These are phyloP conservation scores for Torulaspora pretoriensis DNA, from an alignment of 1,139 yeast genomes.

Conservation along the genomic window DNA sequence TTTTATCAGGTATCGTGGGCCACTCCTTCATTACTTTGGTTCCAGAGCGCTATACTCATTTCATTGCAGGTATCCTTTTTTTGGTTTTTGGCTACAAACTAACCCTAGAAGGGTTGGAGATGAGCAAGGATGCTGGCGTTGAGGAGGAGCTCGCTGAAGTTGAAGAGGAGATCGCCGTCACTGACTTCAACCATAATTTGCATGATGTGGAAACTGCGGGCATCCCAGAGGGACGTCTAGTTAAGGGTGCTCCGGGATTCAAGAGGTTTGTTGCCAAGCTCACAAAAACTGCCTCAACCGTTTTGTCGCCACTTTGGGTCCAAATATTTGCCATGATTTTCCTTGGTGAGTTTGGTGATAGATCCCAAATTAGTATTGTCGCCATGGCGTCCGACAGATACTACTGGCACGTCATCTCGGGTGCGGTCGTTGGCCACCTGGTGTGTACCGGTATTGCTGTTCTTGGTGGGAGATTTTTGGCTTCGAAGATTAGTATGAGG, in stretches of 20 bases:
- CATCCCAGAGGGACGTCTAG: constrained; percentile 14
- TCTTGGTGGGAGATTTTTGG: constrained; percentile 84
- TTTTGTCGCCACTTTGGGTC: constrained; percentile 86
- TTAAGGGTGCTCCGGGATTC: constrained; percentile 11
- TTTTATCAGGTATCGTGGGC: constrained; percentile 85
- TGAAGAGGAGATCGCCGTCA: constrained; percentile 81
- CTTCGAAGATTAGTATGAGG: constrained; percentile 85
- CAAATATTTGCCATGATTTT: constrained; percentile 96
- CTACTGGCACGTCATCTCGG: constrained; percentile 83
- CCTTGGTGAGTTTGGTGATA: constrained; percentile 98
- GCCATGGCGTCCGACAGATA: constrained; percentile 98
- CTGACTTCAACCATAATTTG: constrained; percentile 50
- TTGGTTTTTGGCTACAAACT: constrained; percentile 78
- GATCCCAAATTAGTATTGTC: constrained; percentile 95
- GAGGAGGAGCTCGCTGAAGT: constrained; percentile 96
- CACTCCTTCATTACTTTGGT: constrained; percentile 83
- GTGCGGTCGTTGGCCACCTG: constrained; percentile 88
- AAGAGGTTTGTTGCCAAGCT: constrained; percentile 26
- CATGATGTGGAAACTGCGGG: constrained; percentile 57
- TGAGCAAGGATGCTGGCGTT: constrained; percentile 80
- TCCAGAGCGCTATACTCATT: constrained; percentile 74
- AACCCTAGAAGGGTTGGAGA: constrained; percentile 71
- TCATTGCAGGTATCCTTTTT: constrained; percentile 75
- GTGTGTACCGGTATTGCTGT: constrained; percentile 93
- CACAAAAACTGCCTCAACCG: constrained; percentile 60